Evolutionary conservation across 2,329 filamentous ascomycete genomes (phyloP).

Genomic region (Xylaria sp.): DNA sequence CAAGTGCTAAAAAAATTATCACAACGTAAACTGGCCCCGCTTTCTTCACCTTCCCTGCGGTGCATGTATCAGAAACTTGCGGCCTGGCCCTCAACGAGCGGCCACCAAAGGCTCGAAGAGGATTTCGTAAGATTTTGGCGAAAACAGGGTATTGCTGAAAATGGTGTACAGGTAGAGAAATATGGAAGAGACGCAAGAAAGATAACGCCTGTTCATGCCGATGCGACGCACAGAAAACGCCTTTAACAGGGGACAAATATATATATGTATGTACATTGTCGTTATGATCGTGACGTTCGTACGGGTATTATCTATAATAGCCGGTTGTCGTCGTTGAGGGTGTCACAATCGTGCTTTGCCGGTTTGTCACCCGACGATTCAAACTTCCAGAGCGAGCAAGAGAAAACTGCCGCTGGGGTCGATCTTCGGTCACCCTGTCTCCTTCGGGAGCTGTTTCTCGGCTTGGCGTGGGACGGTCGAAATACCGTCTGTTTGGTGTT

Average conservation of each 20-base stretch:
- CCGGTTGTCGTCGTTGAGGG: slow-evolving; percentile 53
- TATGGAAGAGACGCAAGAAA: slow-evolving; percentile 27
- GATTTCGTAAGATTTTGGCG: slow-evolving; percentile 21
- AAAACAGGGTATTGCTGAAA: slow-evolving; percentile 35
- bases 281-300: slow-evolving; percentile 46
- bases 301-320: slow-evolving; percentile 56
- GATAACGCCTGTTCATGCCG: slow-evolving; percentile 44
- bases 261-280: slow-evolving; percentile 50
- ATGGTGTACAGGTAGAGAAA: slow-evolving; percentile 23
- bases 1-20: slow-evolving; percentile 7
- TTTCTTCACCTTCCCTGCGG: slow-evolving; percentile 1
- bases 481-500: slow-evolving; percentile 57
- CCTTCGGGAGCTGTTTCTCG: slow-evolving; percentile 53
- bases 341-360: slow-evolving; percentile 57
- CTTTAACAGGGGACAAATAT: slow-evolving; percentile 43
- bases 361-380: slow-evolving; percentile 56
- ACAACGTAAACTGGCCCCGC: slow-evolving; percentile 2
- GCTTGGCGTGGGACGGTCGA: slow-evolving; percentile 59
- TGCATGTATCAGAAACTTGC: slow-evolving; percentile 15
- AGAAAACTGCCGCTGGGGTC: slow-evolving; percentile 59
- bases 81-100: not conserved
- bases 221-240: slow-evolving; percentile 40
- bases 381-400: slow-evolving; percentile 61
- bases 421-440: slow-evolving; percentile 56
- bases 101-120: slow-evolving; percentile 2